Percentiles rank a stretch among this genome's conserved stretches.
Evolutionary conservation across 306 rosid genomes (phyloP).

Genomic region (Hylodesmum podocarpum): DNA sequence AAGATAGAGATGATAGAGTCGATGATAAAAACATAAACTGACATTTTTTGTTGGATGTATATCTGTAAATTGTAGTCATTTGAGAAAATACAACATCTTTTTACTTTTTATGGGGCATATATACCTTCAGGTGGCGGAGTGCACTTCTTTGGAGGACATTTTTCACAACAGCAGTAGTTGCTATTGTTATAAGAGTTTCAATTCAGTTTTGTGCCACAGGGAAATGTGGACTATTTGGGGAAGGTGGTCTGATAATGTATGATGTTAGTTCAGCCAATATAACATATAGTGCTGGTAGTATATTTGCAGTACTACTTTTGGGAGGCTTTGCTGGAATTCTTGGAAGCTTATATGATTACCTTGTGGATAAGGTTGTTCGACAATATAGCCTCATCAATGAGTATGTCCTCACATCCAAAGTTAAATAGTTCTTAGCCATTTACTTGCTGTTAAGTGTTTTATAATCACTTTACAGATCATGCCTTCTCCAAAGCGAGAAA

Average conservation of each 20-base stretch:
- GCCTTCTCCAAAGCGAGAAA: background rate
- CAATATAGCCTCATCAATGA: conserved; percentile 81
- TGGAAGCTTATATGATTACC: conserved; percentile 82
- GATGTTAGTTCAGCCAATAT: conserved; percentile 52
- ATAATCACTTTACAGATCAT: background rate
- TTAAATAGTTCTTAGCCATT: conserved; percentile 11
- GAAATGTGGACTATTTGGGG: conserved; percentile 81
- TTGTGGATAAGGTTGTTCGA: conserved; percentile 87
- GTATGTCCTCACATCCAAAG: conserved; percentile 50
- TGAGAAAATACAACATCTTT: conserved; percentile 12
- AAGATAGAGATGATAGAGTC: background rate
- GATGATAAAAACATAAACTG: background rate
- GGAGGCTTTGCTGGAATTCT: conserved; percentile 77
- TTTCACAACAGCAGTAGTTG: conserved; percentile 93
- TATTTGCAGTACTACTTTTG: conserved; percentile 55
- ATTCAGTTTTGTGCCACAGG: conserved; percentile 69
- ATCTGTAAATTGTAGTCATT: background rate
- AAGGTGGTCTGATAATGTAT: conserved; percentile 84
- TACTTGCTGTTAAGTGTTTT: background rate
- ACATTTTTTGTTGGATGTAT: background rate
- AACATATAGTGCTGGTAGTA: conserved; percentile 46
- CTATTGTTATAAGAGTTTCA: conserved; percentile 67
- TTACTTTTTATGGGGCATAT: background rate
- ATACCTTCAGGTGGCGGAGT: conserved; percentile 81
- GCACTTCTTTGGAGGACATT: conserved; percentile 93